Conservation (phyloP, 2,329 filamentous ascomycete species). For the Plenodomus tracheiphilus region DNA sequence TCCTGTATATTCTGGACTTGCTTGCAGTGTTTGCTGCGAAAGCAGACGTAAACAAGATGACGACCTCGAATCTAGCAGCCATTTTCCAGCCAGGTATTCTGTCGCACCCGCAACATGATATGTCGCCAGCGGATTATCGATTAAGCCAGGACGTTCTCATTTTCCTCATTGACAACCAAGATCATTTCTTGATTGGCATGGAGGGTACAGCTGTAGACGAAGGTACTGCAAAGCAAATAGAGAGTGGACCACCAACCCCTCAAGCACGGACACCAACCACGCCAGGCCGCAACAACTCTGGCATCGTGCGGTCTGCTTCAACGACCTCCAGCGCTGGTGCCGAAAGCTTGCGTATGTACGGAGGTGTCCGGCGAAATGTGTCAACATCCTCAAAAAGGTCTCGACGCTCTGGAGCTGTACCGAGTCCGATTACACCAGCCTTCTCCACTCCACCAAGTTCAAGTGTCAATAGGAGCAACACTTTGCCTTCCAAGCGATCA, state of each 20-base stretch:
- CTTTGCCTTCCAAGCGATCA: constrained; percentile 87
- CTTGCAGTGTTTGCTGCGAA: constrained; percentile 97
- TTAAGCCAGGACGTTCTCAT: constrained; percentile 96
- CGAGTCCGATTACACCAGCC: constrained; percentile 59
- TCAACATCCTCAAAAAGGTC: constrained; percentile 92
- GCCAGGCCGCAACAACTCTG: constrained; percentile 55
- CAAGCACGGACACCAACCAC: constrained; percentile 55
- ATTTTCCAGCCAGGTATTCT: constrained; percentile 98
- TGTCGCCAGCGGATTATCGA: constrained; percentile 92
- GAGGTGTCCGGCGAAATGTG: constrained; percentile 80
- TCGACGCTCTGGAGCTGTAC: constrained; percentile 69
- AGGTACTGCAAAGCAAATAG: constrained; percentile 67
- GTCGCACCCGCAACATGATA: constrained; percentile 90
- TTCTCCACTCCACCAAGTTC: constrained; percentile 48
- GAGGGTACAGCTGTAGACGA: constrained; percentile 97
- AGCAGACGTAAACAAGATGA: constrained; percentile 96
- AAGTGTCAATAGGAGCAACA: constrained; percentile 81
- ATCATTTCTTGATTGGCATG: constrained; percentile 98
- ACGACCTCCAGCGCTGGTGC: constrained; percentile 71
- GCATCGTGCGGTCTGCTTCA: constrained; percentile 75
- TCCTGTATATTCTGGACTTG: constrained; percentile 94
- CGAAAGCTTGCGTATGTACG: constrained; percentile 81
- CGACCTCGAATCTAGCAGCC: constrained; percentile 86
- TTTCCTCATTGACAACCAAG: constrained; percentile 97
- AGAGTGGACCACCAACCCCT: constrained; percentile 66